Conservation (phyloP, 2,329 filamentous ascomycete species). For the Aspergillus niger region DNA sequence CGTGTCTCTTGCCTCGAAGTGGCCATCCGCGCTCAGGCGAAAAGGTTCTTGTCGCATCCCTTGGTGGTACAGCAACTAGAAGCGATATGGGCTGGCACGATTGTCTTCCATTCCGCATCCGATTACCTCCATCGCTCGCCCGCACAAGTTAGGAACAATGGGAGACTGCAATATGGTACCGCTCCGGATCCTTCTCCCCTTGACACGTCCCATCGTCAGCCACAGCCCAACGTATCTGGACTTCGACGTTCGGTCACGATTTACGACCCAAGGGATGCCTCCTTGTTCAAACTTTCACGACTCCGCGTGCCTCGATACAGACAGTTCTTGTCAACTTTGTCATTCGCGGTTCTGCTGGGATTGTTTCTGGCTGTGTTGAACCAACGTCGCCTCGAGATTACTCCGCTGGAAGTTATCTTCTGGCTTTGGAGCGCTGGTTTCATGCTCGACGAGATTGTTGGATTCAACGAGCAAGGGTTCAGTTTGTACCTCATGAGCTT, state of each 20-base stretch:
- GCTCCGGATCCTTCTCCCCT: constrained; percentile 15
- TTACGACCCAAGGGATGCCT: constrained; percentile 88
- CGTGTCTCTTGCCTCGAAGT: constrained; percentile 90
- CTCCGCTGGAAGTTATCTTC: constrained; percentile 80
- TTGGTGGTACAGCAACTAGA: constrained; percentile 93
- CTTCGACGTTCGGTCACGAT: constrained; percentile 74
- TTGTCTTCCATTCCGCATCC: constrained; percentile 88
- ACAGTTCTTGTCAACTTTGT: constrained; percentile 85
- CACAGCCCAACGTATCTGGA: constrained; percentile 23
- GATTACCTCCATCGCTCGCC: constrained; percentile 75
- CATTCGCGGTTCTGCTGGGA: constrained; percentile 79
- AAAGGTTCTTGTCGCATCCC: constrained; percentile 88
- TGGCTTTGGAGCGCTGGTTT: constrained; percentile 98
- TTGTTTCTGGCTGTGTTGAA: constrained; percentile 82
- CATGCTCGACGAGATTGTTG: constrained; percentile 94
- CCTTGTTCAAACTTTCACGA: constrained; percentile 85
- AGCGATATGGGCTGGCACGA: constrained; percentile 93
- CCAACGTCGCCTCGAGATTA: constrained; percentile 76
- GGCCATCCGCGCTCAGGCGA: constrained; percentile 87
- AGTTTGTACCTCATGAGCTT: constrained; percentile 96
- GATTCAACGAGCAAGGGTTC: constrained; percentile 95
- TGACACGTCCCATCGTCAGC: constrained; percentile 13
- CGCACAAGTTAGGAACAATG: constrained; percentile 34
- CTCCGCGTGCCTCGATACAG: constrained; percentile 89
- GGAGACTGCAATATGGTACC: constrained; percentile 30